These are phyloP conservation scores for Coniella vitis DNA, from an alignment of 2,329 filamentous ascomycete genomes.

Conservation along the genomic window DNA sequence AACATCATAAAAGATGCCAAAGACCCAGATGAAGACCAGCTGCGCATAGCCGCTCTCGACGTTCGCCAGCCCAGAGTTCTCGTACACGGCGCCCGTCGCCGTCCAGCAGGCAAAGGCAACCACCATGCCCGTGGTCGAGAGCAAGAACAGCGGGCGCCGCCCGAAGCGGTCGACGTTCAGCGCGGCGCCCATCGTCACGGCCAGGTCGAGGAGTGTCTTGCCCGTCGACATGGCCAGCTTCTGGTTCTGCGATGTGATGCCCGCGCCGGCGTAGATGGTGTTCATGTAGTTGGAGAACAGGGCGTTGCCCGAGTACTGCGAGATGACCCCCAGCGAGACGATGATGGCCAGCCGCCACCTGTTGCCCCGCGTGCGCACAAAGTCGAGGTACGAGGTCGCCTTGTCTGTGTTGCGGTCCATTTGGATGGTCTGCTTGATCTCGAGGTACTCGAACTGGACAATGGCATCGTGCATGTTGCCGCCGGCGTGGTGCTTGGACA, in stretches of 20 bases:
- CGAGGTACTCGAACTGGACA: constrained; percentile 55
- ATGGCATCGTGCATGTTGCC: constrained; percentile 47
- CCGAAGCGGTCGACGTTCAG: constrained; percentile 40
- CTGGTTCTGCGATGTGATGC: constrained; percentile 46
- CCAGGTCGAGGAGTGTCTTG: constrained; percentile 49
- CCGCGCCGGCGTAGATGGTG: constrained; percentile 50
- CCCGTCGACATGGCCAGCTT: constrained; percentile 41
- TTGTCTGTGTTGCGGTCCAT: constrained; percentile 43
- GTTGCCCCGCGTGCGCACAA: constrained; percentile 53
- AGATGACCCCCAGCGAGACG: constrained; percentile 54
- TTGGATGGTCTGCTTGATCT: constrained; percentile 55
- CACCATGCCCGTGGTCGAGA: constrained; percentile 42
- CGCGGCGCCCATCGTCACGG: constrained; percentile 45
- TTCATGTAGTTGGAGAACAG: constrained; percentile 59
- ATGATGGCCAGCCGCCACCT: constrained; percentile 52
- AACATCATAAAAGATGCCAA: constrained; percentile 53
- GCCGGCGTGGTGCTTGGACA: constrained; percentile 58
- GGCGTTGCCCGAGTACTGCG: constrained; percentile 58
- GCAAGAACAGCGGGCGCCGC: constrained; percentile 42
- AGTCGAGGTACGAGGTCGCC: constrained; percentile 49
- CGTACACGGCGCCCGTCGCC: constrained; percentile 41
- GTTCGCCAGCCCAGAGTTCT: constrained; percentile 36
- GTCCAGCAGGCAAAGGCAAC: constrained; percentile 40
- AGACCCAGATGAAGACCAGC: constrained; percentile 53
- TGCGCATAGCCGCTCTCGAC: constrained; percentile 38